Conservation (phyloP, 2,329 filamentous ascomycete genomes). For the Diplocarpon mali region DNA sequence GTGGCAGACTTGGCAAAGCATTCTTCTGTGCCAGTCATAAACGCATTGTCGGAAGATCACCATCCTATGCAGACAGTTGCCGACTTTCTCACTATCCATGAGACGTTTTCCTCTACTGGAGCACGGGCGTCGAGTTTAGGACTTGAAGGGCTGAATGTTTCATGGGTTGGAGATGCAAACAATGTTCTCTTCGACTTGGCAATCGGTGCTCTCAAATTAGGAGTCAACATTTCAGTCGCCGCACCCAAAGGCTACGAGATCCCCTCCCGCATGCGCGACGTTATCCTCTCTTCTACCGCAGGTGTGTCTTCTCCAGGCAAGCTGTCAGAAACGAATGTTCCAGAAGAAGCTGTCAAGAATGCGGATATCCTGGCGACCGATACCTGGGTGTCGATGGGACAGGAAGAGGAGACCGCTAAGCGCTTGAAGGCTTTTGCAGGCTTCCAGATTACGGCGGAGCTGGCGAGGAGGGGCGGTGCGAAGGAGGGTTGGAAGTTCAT, state of each 20-base stretch:
- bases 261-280: constrained; percentile 57
- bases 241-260: constrained; percentile 80
- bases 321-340: constrained; percentile 64
- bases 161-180: constrained; percentile 94
- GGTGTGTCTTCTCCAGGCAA: constrained; percentile 49
- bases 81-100: constrained; percentile 83
- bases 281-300: constrained; percentile 55
- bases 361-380: constrained; percentile 91
- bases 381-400: constrained; percentile 98
- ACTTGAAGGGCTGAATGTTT: constrained; percentile 75
- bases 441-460: constrained; percentile 81
- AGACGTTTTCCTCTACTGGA: constrained; percentile 48
- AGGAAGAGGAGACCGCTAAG: constrained; percentile 74
- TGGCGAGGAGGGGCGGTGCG: constrained; percentile 75
- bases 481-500: constrained; percentile 93
- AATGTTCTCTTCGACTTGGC: constrained; percentile 94
- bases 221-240: constrained; percentile 76
- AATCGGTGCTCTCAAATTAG: constrained; percentile 77
- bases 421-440: constrained; percentile 73
- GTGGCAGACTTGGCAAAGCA: constrained; percentile 58
- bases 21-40: constrained; percentile 73
- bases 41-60: constrained; percentile 79
- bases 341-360: constrained; percentile 72
- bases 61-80: constrained; percentile 92
- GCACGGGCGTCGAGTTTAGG: constrained; percentile 38